phyloP scores from a whole-genome alignment of 306 rosid species.

The Castanospermum australe region DNA sequence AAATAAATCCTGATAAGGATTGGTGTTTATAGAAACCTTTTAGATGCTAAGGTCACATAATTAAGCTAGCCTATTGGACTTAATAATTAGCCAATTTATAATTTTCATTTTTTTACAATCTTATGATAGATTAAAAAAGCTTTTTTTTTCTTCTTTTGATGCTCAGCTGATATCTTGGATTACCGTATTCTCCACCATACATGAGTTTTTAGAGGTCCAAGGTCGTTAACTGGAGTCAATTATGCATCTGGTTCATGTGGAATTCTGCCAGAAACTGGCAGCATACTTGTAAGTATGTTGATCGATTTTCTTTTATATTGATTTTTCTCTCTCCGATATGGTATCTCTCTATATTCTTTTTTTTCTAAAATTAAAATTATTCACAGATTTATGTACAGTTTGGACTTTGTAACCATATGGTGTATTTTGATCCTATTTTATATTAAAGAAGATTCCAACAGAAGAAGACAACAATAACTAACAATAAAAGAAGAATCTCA shows the following conservation, averaged over 20 bases:
- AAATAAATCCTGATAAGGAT: too few relatives aligned
- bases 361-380: too few relatives aligned
- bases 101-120: neutral
- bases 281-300: slow-evolving; percentile 21
- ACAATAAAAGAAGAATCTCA: neutral
- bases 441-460: neutral
- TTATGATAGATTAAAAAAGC: too few relatives aligned
- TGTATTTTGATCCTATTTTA: too few relatives aligned
- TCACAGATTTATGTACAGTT: neutral
- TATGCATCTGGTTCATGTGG: slow-evolving; percentile 62
- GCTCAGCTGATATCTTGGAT: slow-evolving; percentile 46
- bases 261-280: slow-evolving; percentile 52
- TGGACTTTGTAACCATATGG: too few relatives aligned
- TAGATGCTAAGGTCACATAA: too few relatives aligned
- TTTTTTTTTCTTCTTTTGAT: neutral
- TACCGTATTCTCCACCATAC: slow-evolving; percentile 56
- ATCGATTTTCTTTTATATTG: neutral
- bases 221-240: slow-evolving; percentile 40
- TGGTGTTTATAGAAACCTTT: too few relatives aligned
- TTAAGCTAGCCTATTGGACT: too few relatives aligned
- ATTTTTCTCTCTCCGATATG: neutral
- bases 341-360: neutral
- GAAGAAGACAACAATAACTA: neutral
- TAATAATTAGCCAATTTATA: neutral
- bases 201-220: slow-evolving; percentile 3